Conservation (phyloP, 2,329 filamentous ascomycete species). For the Fusarium caatingaense region DNA sequence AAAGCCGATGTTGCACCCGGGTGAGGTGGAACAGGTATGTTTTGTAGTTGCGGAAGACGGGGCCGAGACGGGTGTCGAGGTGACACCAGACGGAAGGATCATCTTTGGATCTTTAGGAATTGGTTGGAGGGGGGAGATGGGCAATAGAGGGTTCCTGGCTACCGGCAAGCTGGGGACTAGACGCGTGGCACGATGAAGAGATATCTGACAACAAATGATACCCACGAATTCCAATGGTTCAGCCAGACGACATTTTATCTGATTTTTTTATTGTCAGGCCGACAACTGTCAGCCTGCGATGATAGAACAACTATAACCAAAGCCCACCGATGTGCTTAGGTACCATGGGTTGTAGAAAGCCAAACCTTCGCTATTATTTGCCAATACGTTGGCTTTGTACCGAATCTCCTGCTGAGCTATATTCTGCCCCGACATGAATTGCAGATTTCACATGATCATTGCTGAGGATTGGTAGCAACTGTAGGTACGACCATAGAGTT, state of each 20-base stretch:
- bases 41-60: slow-evolving; percentile 65
- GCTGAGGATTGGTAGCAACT: slow-evolving; percentile 8
- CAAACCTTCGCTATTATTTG: not conserved
- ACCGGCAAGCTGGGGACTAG: slow-evolving; percentile 80
- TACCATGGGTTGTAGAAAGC: not conserved
- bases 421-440: not conserved
- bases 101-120: slow-evolving; percentile 85
- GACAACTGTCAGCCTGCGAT: not conserved
- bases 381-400: not conserved
- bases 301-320: not conserved
- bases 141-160: slow-evolving; percentile 85
- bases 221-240: slow-evolving; percentile 3
- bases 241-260: not conserved
- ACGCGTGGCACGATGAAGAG: slow-evolving; percentile 51
- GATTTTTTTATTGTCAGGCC: not conserved
- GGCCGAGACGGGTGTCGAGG: slow-evolving; percentile 51
- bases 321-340: not conserved
- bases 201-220: slow-evolving; percentile 12
- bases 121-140: slow-evolving; percentile 90
- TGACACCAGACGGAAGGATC: slow-evolving; percentile 67
- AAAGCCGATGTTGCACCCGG: slow-evolving; percentile 69
- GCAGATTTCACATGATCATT: slow-evolving; percentile 8
- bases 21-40: slow-evolving; percentile 74
- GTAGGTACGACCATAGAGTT: slow-evolving; percentile 6
- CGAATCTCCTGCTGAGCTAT: slow-evolving; percentile 5